These are phyloP conservation scores for Penicillium sp. DNA, from an alignment of 2,329 filamentous ascomycete genomes.

Conservation along the genomic window DNA sequence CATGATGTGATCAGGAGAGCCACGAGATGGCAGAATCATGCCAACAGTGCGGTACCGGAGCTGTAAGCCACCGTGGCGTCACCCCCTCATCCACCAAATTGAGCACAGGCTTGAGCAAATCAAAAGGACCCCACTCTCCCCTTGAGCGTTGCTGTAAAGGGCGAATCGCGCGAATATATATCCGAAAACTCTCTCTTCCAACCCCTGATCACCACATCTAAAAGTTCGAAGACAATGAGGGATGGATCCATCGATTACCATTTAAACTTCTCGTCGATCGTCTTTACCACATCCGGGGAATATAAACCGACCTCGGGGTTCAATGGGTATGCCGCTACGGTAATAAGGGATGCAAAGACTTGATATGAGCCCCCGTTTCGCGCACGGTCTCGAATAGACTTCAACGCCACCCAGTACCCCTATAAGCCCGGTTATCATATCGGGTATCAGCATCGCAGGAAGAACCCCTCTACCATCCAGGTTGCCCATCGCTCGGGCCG, in stretches of 20 bases:
- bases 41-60: not conserved
- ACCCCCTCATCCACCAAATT: not conserved
- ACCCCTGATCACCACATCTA: slow-evolving; percentile 24
- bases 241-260: slow-evolving; percentile 10
- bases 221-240: slow-evolving; percentile 27
- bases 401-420: slow-evolving; percentile 12
- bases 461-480: slow-evolving; percentile 16
- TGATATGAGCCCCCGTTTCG: slow-evolving; percentile 22
- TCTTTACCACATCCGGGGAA: slow-evolving; percentile 1
- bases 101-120: not conserved
- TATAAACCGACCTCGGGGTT: slow-evolving; percentile 8
- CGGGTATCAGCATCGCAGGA: slow-evolving; percentile 22
- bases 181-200: slow-evolving; percentile 23
- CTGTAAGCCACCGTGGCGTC: not conserved
- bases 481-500: slow-evolving; percentile 34
- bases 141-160: not conserved
- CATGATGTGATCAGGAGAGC: not conserved
- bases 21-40: not conserved
- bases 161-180: slow-evolving; percentile 5
- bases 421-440: slow-evolving; percentile 23
- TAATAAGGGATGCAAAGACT: slow-evolving; percentile 16
- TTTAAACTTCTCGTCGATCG: slow-evolving; percentile 5
- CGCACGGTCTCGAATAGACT: slow-evolving; percentile 20
- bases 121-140: not conserved
- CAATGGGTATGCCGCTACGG: not conserved